Base-by-base conservation (phyloP, 192 early-diverging fungal species). In the Chytriomyces sp. region DNA sequence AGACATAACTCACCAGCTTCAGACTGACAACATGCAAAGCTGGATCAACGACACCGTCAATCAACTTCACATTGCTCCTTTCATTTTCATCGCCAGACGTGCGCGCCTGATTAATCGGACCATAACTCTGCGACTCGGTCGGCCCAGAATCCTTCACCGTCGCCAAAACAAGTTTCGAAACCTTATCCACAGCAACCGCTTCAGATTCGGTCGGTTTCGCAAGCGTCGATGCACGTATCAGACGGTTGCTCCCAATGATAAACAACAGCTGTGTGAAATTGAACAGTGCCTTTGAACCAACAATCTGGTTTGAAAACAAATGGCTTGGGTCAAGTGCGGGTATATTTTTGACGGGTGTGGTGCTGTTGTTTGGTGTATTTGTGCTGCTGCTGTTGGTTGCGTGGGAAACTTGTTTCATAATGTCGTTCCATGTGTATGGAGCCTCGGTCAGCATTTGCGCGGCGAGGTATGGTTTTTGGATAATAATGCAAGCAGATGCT, bases 251-350 rank as follows among this genome's bases (percentile, higher is more conserved):
- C 16, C 16, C 53, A 57, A 57, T 45, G 11, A 69, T 45, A 47
- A 69, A 69, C 28, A 69, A 48, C 24, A 69, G 67, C 67, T 69
- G 67, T 5, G 45, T 47, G n/a, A 69, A 69, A 48, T 69, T 69
- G 46, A 69, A 69, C 5, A 69, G 45, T n/a, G 46, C 46, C 24
- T 24, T 45, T 18, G 67, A 18, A n/a, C 53, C 53, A n/a, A n/a
- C 1, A 57, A 57, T 57, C 13, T 57, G 53, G 53, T 20, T 57
- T 13, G 53, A 57, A 13, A 57, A 57, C 53, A 57, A 3, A 57
- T n/a, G 13, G 16, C 16, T n/a, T 18, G 67, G 67, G 1, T 69
- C 67, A 13, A 35, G 35, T 4, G 35, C 35, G 2, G 35, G 1
- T 35, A 35, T 35, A 35, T 35, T 35, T 35, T 35, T 35, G 35